Percentiles rank a stretch among this genome's conserved stretches.
These are phyloP conservation scores for Paraleonurus japonicus DNA, from an alignment of 257 asterid genomes.

Conservation along the genomic window DNA sequence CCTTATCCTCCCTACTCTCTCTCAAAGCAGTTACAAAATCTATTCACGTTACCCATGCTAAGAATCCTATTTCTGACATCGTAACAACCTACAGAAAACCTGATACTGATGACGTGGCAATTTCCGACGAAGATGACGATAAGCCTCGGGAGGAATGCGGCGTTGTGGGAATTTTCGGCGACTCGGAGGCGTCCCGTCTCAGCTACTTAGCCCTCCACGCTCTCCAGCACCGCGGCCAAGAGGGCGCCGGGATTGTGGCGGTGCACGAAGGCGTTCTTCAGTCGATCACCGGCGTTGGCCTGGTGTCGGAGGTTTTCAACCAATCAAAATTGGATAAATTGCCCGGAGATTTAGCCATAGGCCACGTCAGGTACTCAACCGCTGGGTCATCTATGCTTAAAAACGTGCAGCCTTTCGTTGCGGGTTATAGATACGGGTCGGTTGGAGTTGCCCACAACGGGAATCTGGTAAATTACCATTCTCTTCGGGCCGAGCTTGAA, in stretches of 20 bases:
- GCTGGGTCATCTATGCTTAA: slow-evolving; percentile 95
- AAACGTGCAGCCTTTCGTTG: slow-evolving; percentile 95
- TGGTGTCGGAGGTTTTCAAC: slow-evolving; percentile 79
- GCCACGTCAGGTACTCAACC: slow-evolving; percentile 90
- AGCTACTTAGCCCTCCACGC: slow-evolving; percentile 83
- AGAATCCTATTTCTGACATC: slow-evolving; percentile 52
- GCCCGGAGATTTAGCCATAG: slow-evolving; percentile 85
- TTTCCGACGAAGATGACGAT: slow-evolving; percentile 41
- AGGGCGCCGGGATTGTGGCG: slow-evolving; percentile 89
- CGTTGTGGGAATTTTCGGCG: slow-evolving; percentile 89
- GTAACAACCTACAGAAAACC: slow-evolving; percentile 14
- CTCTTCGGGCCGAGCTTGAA: slow-evolving; percentile 70
- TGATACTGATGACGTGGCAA: not conserved
- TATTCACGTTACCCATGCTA: slow-evolving; percentile 39
- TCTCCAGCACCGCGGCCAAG: slow-evolving; percentile 95
- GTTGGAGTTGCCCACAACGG: slow-evolving; percentile 98
- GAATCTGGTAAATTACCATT: slow-evolving; percentile 80
- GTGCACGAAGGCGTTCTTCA: slow-evolving; percentile 65
- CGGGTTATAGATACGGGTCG: slow-evolving; percentile 81
- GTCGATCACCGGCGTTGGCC: slow-evolving; percentile 79
- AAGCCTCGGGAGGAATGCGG: slow-evolving; percentile 94
- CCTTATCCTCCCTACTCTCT: slow-evolving; percentile 33
- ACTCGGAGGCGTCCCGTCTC: slow-evolving; percentile 87
- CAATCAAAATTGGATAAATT: slow-evolving; percentile 67
- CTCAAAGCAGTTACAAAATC: slow-evolving; percentile 35